Percentiles rank a stretch among this genome's conserved stretches.
These are phyloP conservation scores for Onygenales sp. DNA, from an alignment of 2,329 filamentous ascomycete genomes.

Conservation along the genomic window DNA sequence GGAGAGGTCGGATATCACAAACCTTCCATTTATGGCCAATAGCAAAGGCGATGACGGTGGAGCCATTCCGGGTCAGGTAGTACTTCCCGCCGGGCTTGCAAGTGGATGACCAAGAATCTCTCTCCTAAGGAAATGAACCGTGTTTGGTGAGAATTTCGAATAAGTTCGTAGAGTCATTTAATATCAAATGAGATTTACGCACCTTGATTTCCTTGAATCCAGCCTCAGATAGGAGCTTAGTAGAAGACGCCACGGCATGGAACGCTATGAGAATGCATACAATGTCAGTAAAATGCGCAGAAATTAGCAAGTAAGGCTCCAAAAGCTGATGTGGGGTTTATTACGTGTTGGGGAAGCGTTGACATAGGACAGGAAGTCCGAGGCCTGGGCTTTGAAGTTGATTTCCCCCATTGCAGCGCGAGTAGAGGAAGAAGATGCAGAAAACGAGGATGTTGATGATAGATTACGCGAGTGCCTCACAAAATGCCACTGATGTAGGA, in stretches of 20 bases:
- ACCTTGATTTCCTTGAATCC: slow-evolving; percentile 79
- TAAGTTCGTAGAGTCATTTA: background rate
- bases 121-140: slow-evolving; percentile 7
- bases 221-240: slow-evolving; percentile 64
- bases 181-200: background rate
- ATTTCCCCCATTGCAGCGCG: slow-evolving; percentile 19
- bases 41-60: slow-evolving; percentile 74
- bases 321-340: slow-evolving; percentile 18
- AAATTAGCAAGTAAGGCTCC: slow-evolving; percentile 3
- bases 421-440: background rate
- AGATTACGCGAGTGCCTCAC: background rate
- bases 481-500: background rate
- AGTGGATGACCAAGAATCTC: slow-evolving; percentile 61
- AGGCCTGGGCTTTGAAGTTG: slow-evolving; percentile 37
- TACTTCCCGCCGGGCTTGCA: slow-evolving; percentile 78
- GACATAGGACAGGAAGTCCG: slow-evolving; percentile 87
- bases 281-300: background rate
- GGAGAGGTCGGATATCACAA: background rate
- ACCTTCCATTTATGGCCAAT: slow-evolving; percentile 35
- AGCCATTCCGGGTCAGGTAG: slow-evolving; percentile 77
- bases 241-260: slow-evolving; percentile 78
- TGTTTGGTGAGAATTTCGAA: background rate
- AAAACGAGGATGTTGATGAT: background rate
- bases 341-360: slow-evolving; percentile 89
- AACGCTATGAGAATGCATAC: slow-evolving; percentile 53